Evolutionary conservation across 1,139 yeast species (phyloP), one percentile per base, ranked within the genome.

Genomic region (Scheffersomyces quercinus): DNA sequence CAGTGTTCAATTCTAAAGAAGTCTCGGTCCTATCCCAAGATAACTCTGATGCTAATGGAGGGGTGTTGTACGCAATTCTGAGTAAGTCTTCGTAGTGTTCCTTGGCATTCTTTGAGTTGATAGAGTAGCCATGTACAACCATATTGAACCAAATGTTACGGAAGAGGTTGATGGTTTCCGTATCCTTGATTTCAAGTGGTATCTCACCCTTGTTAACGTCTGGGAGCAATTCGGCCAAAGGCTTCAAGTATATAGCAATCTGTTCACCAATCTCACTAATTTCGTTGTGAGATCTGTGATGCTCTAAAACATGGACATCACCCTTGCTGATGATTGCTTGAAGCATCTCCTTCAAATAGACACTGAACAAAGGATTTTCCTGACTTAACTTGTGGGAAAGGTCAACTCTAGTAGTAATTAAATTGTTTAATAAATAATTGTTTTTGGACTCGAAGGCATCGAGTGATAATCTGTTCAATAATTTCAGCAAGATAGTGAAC

Each of bases 121-220:
- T 72, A 20, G 84, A 79, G 60, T 83, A 90, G 0, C 99, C 99
- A 64, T 93, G 97, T 36, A 91, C 88, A 4, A 86, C 95, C 79
- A 93, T 75, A 58, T 91, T 93, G 62, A 88, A 90, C 99, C 99
- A 95, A 39, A 89, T 82, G 62, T 93, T 88, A 58, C 96, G 81
- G 69, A 91, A 89, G 45, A 85, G 68, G 37, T 78, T 70, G 42
- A 79, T 67, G 2, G 80, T 74, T 12, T 67, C 72, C 35, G 77
- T 68, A 43, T 81, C 79, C 10, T 60, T 60, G 24, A 81, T 62
- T 28, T 57, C 49, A 44, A 73, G 62, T 3, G 73, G 73, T 45
- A 49, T 52, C 44, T 59, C 77, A 39, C 67, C 68, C 15, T 66
- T 64, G 30, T 74, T 73, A 11, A 76, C 72, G 36, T 73, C 67